Evolutionary conservation across 192 early-diverging fungal species (phyloP).

Genomic region (Dissophora globulifera): DNA sequence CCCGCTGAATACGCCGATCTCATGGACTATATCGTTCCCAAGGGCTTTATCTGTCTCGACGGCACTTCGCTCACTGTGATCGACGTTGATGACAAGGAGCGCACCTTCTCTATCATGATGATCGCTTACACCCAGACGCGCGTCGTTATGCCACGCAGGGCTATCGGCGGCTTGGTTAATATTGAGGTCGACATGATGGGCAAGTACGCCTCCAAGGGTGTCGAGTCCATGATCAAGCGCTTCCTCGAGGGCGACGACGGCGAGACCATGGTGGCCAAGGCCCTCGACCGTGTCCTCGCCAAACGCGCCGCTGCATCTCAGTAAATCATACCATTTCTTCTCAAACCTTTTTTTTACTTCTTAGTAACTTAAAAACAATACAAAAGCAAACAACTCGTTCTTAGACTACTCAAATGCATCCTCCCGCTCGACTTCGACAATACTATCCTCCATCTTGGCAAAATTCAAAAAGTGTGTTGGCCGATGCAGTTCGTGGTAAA

Average conservation of each 20-base stretch:
- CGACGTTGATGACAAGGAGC: conserved; percentile 79
- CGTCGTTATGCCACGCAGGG: conserved; percentile 82
- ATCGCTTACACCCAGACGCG: conserved; percentile 91
- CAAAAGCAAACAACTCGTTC: neutral
- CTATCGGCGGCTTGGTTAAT: conserved; percentile 83
- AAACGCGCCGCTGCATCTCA: too few relatives aligned
- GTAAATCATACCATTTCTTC: too few relatives aligned
- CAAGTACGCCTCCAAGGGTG: conserved; percentile 82
- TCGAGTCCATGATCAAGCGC: conserved; percentile 82
- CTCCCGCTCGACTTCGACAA: conserved; percentile 68
- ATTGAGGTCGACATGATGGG: conserved; percentile 98
- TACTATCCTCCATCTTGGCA: conserved; percentile 70
- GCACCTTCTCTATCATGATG: conserved; percentile 93
- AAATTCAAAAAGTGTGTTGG: conserved; percentile 97
- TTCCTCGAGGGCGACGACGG: conserved; percentile 56
- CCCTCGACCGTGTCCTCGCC: conserved; percentile 40
- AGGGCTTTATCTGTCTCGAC: conserved; percentile 94
- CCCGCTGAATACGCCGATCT: conserved; percentile 60
- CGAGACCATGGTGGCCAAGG: conserved; percentile 39
- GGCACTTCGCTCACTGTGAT: conserved; percentile 96
- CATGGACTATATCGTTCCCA: conserved; percentile 90
- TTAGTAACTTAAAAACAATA: conserved; percentile 4
- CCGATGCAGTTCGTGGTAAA: conserved; percentile 96
- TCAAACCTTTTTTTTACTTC: neutral
- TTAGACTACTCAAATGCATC: conserved; percentile 65